Conservation (phyloP, 192 early-diverging fungal species). For the Podochytrium sp. region DNA sequence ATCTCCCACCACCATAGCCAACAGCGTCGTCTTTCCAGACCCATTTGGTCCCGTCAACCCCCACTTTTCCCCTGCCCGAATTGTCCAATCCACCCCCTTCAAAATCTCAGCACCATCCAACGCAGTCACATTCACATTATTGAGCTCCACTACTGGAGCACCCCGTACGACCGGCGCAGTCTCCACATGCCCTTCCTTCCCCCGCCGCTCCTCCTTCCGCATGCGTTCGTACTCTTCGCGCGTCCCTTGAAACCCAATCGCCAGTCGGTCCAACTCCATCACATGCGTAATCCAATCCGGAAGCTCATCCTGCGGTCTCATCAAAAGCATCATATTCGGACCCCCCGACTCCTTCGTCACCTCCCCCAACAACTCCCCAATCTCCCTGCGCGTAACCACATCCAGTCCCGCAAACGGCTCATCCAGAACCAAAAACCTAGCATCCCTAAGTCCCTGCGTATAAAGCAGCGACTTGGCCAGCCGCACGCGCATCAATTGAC, state of each 20-base stretch:
- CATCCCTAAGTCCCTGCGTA: background rate
- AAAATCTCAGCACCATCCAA: constrained; percentile 47
- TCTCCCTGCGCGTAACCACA: constrained; percentile 41
- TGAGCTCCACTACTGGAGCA: constrained; percentile 42
- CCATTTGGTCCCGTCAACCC: constrained; percentile 50
- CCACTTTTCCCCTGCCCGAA: constrained; percentile 56
- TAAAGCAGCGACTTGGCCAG: constrained; percentile 18
- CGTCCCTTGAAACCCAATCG: constrained; percentile 41
- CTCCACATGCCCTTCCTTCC: background rate
- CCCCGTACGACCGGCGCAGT: background rate
- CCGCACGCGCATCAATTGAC: constrained; percentile 25
- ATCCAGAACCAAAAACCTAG: constrained; percentile 43
- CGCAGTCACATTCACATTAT: constrained; percentile 49
- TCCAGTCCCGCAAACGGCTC: constrained; percentile 66
- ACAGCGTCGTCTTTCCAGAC: constrained; percentile 60
- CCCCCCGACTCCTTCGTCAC: constrained; percentile 18
- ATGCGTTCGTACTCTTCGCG: constrained; percentile 26
- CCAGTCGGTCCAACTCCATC: constrained; percentile 43
- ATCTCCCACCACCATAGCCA: constrained; percentile 60
- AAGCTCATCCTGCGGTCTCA: constrained; percentile 58
- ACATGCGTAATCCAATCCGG: constrained; percentile 60
- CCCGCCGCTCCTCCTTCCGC: background rate
- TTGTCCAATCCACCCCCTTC: constrained; percentile 49
- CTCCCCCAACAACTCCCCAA: constrained; percentile 32
- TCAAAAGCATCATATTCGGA: constrained; percentile 44